phyloP scores from a whole-genome alignment of 768 basidiomycete species.

The Rhodotorula babjevae region DNA sequence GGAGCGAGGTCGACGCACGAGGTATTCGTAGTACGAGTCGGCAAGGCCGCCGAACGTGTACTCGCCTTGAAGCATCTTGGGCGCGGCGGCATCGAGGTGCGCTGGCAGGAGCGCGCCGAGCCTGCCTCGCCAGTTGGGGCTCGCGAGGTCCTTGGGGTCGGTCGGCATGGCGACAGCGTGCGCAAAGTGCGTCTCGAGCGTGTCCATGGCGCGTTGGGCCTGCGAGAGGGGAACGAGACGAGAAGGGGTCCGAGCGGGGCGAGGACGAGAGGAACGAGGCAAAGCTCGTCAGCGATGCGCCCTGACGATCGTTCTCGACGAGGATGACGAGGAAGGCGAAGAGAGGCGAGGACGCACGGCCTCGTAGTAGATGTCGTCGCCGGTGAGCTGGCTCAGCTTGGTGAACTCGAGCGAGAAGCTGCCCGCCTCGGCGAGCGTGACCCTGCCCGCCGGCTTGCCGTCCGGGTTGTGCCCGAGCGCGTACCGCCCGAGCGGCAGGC shows the following conservation, averaged over 20 bases:
- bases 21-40: constrained; percentile 42
- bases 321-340: too few species aligned
- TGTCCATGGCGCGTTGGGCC: constrained; percentile 49
- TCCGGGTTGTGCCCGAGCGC: constrained; percentile 44
- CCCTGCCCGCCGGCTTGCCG: constrained; percentile 35
- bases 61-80: constrained; percentile 40
- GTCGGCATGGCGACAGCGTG: not conserved
- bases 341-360: constrained; percentile 28
- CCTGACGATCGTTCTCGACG: too few species aligned
- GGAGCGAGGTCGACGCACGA: constrained; percentile 12
- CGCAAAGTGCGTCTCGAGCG: constrained; percentile 39
- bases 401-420: constrained; percentile 50
- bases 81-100: constrained; percentile 9
- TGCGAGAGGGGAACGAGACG: not conserved
- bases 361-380: constrained; percentile 48
- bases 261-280: too few species aligned
- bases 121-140: constrained; percentile 3
- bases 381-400: constrained; percentile 47
- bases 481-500: constrained; percentile 46
- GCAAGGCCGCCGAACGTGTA: constrained; percentile 48
- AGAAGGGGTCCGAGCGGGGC: too few species aligned
- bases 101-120: constrained; percentile 31
- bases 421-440: constrained; percentile 48
- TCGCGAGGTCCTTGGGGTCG: not conserved
- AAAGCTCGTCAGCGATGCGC: too few species aligned